phyloP scores from a whole-genome alignment of 2,329 filamentous ascomycete genomes.

The Fusarium heterosporum region DNA sequence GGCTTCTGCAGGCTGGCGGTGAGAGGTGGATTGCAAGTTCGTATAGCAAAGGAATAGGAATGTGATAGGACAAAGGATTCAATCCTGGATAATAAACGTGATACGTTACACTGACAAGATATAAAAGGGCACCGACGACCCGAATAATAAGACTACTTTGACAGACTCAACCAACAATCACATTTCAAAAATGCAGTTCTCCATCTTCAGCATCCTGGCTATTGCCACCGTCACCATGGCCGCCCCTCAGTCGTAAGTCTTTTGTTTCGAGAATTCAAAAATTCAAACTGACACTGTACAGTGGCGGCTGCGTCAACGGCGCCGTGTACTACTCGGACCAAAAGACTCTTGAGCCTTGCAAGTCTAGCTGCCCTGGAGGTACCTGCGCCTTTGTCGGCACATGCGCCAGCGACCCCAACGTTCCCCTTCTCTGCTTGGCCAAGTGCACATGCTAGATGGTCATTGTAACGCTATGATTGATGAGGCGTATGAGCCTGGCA shows the following conservation, averaged over 20 bases:
- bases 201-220: conserved; percentile 10
- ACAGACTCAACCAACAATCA: not conserved
- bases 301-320: conserved; percentile 10
- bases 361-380: conserved; percentile 6
- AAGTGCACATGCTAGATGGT: conserved; percentile 2
- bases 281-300: not conserved
- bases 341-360: conserved; percentile 29
- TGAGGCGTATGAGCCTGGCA: not conserved
- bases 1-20: not conserved
- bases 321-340: conserved; percentile 14
- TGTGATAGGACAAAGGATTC: conserved; percentile 12
- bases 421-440: conserved; percentile 9
- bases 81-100: conserved; percentile 1
- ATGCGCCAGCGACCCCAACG: not conserved
- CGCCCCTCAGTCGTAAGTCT: conserved; percentile 18
- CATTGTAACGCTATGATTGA: no score
- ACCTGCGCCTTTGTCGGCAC: conserved; percentile 1
- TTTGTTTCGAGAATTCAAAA: accelerated
- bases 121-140: conserved; percentile 2
- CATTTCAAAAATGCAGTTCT: conserved; percentile 13
- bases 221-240: conserved; percentile 8
- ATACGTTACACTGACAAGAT: not conserved
- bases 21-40: not conserved
- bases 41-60: conserved; percentile 13
- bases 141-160: not conserved